Conservation (phyloP, 306 rosid genomes). For the Cicer bijugum region DNA sequence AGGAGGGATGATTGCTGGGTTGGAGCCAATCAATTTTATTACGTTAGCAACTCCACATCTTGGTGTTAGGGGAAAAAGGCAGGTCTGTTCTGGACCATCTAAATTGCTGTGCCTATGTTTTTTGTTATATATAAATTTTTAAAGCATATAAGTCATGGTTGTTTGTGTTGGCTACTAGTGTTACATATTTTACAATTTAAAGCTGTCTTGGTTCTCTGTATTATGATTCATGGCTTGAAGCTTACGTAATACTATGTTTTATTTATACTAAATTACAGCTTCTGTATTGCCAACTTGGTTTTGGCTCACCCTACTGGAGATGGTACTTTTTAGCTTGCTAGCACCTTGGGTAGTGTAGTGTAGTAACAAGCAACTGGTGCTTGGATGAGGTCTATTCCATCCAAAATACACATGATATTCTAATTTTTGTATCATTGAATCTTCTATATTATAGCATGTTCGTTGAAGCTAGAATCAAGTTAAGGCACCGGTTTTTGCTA, state of each 20-base stretch:
- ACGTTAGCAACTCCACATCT: constrained; percentile 98
- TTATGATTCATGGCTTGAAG: constrained; percentile 3
- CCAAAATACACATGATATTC: constrained; percentile 12
- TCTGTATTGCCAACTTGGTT: background rate
- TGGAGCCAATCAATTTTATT: constrained; percentile 89
- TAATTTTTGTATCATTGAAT: background rate
- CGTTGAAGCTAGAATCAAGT: constrained; percentile 23
- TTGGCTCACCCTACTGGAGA: background rate
- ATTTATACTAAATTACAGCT: background rate
- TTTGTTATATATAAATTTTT: constrained; percentile 13
- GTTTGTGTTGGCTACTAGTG: constrained; percentile 10
- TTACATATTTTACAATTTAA: constrained; percentile 1
- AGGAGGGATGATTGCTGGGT: constrained; percentile 74
- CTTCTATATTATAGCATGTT: background rate
- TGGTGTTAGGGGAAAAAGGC: constrained; percentile 88
- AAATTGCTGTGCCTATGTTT: constrained; percentile 29
- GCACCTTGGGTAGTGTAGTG: background rate
- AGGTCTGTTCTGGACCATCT: constrained; percentile 63
- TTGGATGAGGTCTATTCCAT: background rate
- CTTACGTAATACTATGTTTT: background rate
- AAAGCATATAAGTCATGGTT: background rate
- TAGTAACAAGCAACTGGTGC: background rate
- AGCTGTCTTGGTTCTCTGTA: background rate
- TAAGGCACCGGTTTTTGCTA: background rate
- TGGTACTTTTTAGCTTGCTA: background rate